These are phyloP conservation scores for Phytophthora melonis DNA, from an alignment of 352 stramenopile species.

Conservation along the genomic window DNA sequence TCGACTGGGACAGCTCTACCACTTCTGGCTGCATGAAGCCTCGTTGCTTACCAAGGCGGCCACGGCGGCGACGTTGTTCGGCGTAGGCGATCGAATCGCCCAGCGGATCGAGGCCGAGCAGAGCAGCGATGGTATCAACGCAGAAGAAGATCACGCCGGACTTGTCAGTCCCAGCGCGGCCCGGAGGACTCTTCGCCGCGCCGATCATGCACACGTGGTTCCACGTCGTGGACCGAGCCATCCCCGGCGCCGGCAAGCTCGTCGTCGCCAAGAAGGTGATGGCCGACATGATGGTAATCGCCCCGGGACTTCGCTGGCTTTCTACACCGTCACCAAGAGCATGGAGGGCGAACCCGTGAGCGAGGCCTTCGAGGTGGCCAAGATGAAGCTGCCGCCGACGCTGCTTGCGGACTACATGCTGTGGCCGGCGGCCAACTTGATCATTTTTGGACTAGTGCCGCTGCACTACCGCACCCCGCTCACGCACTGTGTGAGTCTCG, in stretches of 20 bases:
- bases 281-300: conserved; percentile 58
- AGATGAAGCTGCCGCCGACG: conserved; percentile 47
- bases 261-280: conserved; percentile 53
- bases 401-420: conserved; percentile 56
- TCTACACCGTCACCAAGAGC: conserved; percentile 52
- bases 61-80: conserved; percentile 54
- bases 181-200: conserved; percentile 83
- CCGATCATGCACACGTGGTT: conserved; percentile 93
- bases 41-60: conserved; percentile 57
- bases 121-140: not conserved
- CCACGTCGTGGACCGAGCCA: conserved; percentile 73
- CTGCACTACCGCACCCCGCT: conserved; percentile 45
- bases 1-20: conserved; percentile 38
- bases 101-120: conserved; percentile 40
- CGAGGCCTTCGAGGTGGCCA: conserved; percentile 48
- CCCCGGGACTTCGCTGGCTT: conserved; percentile 48
- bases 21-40: conserved; percentile 43
- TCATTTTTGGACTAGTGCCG: conserved; percentile 49
- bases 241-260: conserved; percentile 32
- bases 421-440: conserved; percentile 58
- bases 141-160: not conserved
- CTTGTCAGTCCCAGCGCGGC: conserved; percentile 35
- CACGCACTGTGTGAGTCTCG: conserved; percentile 40
- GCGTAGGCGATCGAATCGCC: conserved; percentile 48
- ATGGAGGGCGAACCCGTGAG: conserved; percentile 46